Percentiles rank a stretch among this genome's conserved stretches.
phyloP scores from a whole-genome alignment of 108 stramenopile species.

The Aurantiochytrium sp. region DNA sequence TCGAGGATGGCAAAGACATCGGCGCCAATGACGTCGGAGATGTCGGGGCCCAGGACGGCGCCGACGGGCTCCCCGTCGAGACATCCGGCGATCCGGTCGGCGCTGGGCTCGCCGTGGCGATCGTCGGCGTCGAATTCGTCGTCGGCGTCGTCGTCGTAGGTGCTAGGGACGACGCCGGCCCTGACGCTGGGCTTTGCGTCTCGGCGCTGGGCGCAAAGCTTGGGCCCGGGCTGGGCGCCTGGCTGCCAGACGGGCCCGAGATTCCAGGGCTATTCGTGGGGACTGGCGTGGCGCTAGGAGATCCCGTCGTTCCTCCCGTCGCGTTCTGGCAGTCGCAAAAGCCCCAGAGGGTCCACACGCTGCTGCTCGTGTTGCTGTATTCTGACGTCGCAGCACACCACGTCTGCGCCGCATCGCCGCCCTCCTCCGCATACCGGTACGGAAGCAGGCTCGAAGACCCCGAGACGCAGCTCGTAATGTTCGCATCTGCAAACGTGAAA shows the following conservation, averaged over 20 bases:
- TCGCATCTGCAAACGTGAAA: neutral
- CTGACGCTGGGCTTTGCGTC: too few species aligned
- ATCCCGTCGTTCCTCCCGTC: neutral
- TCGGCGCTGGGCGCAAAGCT: too few species aligned
- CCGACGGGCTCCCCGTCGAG: too few species aligned
- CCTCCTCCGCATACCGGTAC: neutral
- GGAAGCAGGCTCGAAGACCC: neutral
- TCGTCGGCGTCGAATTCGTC: too few species aligned
- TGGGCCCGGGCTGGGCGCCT: too few species aligned
- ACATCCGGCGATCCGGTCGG: too few species aligned
- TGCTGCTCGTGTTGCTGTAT: slow-evolving; percentile 25
- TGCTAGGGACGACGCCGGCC: too few species aligned
- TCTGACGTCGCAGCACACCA: neutral
- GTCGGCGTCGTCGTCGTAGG: too few species aligned
- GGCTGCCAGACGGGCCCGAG: too few species aligned
- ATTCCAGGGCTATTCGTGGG: neutral
- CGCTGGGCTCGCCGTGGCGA: too few species aligned
- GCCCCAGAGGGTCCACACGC: neutral
- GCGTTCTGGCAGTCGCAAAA: slow-evolving; percentile 19
- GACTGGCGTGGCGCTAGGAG: neutral
- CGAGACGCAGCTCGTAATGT: neutral
- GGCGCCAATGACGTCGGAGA: neutral
- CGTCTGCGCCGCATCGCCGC: neutral
- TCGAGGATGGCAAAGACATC: neutral
- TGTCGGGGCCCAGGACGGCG: too few species aligned